Percentiles rank a stretch among this genome's conserved stretches.
These are phyloP conservation scores for Pecoramyces ruminantium DNA, from an alignment of 192 early-diverging fungal species.

Conservation along the genomic window DNA sequence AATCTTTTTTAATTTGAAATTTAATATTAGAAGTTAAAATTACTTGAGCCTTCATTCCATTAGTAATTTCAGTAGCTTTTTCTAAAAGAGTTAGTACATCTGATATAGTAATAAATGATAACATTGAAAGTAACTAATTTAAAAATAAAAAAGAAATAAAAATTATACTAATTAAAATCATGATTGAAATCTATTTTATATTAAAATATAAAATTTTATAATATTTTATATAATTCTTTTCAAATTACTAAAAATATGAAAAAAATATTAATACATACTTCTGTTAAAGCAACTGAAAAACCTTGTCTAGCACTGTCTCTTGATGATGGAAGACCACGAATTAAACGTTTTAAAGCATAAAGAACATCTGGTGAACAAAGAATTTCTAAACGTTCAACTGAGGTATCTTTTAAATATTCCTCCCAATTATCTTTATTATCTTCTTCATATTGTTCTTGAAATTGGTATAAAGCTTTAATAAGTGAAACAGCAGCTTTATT, in stretches of 20 bases:
- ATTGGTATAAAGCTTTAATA: conserved; percentile 28
- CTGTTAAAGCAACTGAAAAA: conserved; percentile 79
- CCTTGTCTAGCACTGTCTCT: conserved; percentile 85
- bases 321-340: conserved; percentile 71
- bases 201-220: background rate
- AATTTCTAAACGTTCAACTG: conserved; percentile 43
- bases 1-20: no score
- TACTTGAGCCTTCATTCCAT: conserved; percentile 45
- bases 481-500: conserved; percentile 45
- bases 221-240: no score
- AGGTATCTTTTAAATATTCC: conserved; percentile 3
- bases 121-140: conserved; percentile 1
- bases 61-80: conserved; percentile 40
- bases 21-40: no score
- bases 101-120: conserved; percentile 18
- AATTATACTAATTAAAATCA: no score
- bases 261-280: conserved; percentile 39
- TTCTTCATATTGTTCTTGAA: conserved; percentile 13
- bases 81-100: conserved; percentile 53
- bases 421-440: background rate
- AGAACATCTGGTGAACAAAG: conserved; percentile 60
- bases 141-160: no score
- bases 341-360: conserved; percentile 72
- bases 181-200: no score
- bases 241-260: no score